Percentiles rank a stretch among this genome's conserved stretches.
These are phyloP conservation scores for Cyclostephanos tholiformis DNA, from an alignment of 108 stramenopile species.

Conservation along the genomic window DNA sequence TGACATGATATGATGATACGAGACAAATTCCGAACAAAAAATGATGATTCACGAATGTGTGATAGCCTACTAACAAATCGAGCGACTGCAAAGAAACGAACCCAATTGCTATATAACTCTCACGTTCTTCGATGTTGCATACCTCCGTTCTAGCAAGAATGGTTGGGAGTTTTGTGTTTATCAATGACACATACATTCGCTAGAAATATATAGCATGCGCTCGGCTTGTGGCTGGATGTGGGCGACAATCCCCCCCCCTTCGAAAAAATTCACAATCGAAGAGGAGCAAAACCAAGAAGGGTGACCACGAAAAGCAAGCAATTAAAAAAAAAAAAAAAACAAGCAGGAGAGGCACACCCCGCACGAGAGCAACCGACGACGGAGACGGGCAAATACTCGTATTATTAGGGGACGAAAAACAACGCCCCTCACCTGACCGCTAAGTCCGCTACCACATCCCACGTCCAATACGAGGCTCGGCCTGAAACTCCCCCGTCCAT, in stretches of 20 bases:
- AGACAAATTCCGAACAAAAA: too few relatives aligned
- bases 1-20: too few relatives aligned
- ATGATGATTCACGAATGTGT: slow-evolving; percentile 14
- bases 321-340: too few relatives aligned
- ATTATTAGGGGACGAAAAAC: too few relatives aligned
- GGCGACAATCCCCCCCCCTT: too few relatives aligned
- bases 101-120: slow-evolving; percentile 11
- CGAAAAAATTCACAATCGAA: too few relatives aligned
- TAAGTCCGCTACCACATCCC: slow-evolving; percentile 96
- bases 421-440: slow-evolving; percentile 69
- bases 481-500: background rate
- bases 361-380: too few relatives aligned
- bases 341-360: background rate
- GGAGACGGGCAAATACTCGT: too few relatives aligned
- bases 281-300: too few relatives aligned
- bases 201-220: slow-evolving; percentile 19
- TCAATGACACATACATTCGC: background rate
- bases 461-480: slow-evolving; percentile 89
- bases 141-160: slow-evolving; percentile 17
- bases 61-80: slow-evolving; percentile 25
- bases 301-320: too few relatives aligned
- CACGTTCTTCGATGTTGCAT: slow-evolving; percentile 7
- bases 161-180: background rate
- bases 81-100: background rate
- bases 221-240: background rate